These are phyloP conservation scores for Eucalyptus camaldulensis DNA, from an alignment of 345 rosid species.

Conservation along the genomic window DNA sequence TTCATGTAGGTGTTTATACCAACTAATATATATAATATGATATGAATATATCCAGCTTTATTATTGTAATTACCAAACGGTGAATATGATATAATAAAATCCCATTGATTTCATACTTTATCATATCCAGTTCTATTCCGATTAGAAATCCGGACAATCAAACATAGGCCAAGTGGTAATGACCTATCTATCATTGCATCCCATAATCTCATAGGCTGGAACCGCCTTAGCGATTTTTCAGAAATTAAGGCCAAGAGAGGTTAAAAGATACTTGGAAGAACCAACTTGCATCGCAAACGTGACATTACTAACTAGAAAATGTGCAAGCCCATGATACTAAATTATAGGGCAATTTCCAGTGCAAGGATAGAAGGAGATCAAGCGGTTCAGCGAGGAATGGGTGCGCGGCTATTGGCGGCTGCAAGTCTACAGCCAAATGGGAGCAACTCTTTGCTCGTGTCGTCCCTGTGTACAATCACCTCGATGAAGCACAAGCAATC, in stretches of 20 bases:
- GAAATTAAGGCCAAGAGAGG: not conserved
- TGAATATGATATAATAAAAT: too few species aligned
- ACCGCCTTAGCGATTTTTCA: not conserved
- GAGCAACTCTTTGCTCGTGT: conserved; percentile 55
- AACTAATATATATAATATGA: too few species aligned
- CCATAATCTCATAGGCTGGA: not conserved
- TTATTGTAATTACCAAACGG: fast-evolving
- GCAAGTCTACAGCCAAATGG: conserved; percentile 46
- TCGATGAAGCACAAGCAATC: conserved; percentile 57
- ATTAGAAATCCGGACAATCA: too few species aligned
- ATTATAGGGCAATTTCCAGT: not conserved
- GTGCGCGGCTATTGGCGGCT: conserved; percentile 53
- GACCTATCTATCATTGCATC: not conserved
- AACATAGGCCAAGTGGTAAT: too few species aligned
- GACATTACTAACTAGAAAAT: not conserved
- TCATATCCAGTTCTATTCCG: too few species aligned
- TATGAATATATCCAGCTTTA: too few species aligned
- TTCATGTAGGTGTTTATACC: too few species aligned
- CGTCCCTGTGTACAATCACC: conserved; percentile 54
- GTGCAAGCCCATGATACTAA: not conserved
- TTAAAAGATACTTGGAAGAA: not conserved
- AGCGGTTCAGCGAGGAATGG: conserved; percentile 5
- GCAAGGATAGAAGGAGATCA: not conserved
- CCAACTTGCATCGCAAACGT: not conserved
- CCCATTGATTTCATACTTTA: too few species aligned